Conservation (phyloP, 2,329 filamentous ascomycete species). For the Penicillium sp. region DNA sequence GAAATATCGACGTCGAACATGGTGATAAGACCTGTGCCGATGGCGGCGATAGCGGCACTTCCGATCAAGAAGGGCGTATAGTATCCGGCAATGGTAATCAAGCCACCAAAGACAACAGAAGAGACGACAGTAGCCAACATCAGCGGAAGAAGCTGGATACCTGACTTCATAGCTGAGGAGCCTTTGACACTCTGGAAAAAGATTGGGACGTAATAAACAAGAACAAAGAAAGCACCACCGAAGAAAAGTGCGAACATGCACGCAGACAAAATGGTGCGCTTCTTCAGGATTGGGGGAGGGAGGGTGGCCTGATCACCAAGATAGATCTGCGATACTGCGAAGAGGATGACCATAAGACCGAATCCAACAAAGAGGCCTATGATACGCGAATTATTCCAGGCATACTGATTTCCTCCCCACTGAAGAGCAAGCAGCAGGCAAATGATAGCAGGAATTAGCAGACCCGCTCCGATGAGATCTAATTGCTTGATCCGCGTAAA, state of each 20-base stretch:
- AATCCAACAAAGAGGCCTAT: constrained; percentile 24
- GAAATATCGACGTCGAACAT: constrained; percentile 21
- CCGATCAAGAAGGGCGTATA: constrained; percentile 31
- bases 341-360: constrained; percentile 40
- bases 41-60: constrained; percentile 18
- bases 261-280: constrained; percentile 40
- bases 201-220: constrained; percentile 29
- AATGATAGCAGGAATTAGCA: constrained; percentile 30
- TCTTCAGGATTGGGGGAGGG: constrained; percentile 50
- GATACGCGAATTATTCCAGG: constrained; percentile 23
- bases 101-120: constrained; percentile 6
- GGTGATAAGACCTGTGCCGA: constrained; percentile 29
- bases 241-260: constrained; percentile 27
- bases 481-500: constrained; percentile 33
- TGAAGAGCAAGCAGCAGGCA: constrained; percentile 27
- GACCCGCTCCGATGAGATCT: constrained; percentile 38
- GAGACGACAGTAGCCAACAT: constrained; percentile 19
- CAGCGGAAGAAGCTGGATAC: constrained; percentile 26
- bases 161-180: constrained; percentile 24
- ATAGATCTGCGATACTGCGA: constrained; percentile 45
- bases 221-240: constrained; percentile 12
- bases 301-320: constrained; percentile 51
- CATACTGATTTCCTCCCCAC: constrained; percentile 27
- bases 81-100: constrained; percentile 23
- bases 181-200: constrained; percentile 33